Conservation (phyloP, 805 yeast genomes). For the Cyberlindnera samutprakarnensis region DNA sequence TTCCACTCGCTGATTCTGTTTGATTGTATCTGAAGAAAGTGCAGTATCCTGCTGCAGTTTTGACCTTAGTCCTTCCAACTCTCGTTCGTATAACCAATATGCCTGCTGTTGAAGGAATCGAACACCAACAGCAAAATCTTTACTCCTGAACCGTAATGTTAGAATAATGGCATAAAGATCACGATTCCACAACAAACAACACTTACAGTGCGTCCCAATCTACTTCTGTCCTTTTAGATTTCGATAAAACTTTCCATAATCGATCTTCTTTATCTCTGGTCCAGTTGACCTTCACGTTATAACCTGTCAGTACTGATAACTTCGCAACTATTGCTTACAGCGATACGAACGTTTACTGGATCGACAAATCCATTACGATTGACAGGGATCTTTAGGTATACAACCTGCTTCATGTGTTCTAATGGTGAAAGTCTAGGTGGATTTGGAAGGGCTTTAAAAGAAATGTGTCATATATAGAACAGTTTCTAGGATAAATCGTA, state of each 20-base stretch:
- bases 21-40: conserved; percentile 10
- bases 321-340: too few relatives aligned
- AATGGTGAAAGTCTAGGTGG: too few relatives aligned
- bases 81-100: conserved; percentile 23
- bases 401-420: too few relatives aligned
- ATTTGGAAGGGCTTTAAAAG: too few relatives aligned
- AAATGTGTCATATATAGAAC: too few relatives aligned
- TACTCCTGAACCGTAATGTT: too few relatives aligned
- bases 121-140: conserved; percentile 17
- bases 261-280: conserved; percentile 17
- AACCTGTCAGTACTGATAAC: neutral
- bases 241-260: conserved; percentile 20
- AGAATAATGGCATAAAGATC: too few relatives aligned
- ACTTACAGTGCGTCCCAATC: too few relatives aligned
- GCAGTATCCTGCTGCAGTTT: conserved; percentile 15
- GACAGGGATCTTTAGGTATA: conserved; percentile 20
- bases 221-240: conserved; percentile 19
- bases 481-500: too few relatives aligned
- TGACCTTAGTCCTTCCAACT: conserved; percentile 18
- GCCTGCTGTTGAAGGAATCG: conserved; percentile 23
- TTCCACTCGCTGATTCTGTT: conserved; percentile 2
- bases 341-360: conserved; percentile 16
- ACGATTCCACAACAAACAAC: too few relatives aligned
- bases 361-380: conserved; percentile 19
- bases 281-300: conserved; percentile 20